Conservation (phyloP, 805 yeast genomes). For the Starmerella powellii region DNA sequence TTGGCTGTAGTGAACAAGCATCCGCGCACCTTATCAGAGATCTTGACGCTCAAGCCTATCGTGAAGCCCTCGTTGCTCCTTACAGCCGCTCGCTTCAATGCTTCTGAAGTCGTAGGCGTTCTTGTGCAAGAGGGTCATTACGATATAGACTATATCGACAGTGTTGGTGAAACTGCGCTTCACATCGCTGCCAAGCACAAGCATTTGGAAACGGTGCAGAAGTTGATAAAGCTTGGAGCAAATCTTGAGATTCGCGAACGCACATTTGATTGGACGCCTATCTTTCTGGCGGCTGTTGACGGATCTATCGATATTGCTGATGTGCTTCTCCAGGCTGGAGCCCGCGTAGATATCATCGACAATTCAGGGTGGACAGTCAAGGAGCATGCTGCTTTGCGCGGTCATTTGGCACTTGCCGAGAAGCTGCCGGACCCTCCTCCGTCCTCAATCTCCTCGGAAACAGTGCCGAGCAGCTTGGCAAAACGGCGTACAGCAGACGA, state of each 20-base stretch:
- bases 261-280: conserved; percentile 88
- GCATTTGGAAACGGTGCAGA: conserved; percentile 39
- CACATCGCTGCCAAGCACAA: conserved; percentile 66
- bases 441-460: conserved; percentile 1
- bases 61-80: conserved; percentile 34
- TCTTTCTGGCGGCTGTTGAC: conserved; percentile 80
- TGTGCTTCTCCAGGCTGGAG: conserved; percentile 42
- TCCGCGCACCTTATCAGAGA: conserved; percentile 54
- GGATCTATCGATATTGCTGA: conserved; percentile 52
- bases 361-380: conserved; percentile 94
- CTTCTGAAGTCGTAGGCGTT: conserved; percentile 42
- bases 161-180: conserved; percentile 57
- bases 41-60: conserved; percentile 34
- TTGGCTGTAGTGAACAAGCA: conserved; percentile 73
- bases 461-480: background rate
- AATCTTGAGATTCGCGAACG: conserved; percentile 62
- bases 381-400: conserved; percentile 89
- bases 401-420: conserved; percentile 62
- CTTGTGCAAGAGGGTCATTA: conserved; percentile 40
- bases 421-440: conserved; percentile 31
- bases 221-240: conserved; percentile 52
- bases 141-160: conserved; percentile 50
- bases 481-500: conserved; percentile 11
- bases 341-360: conserved; percentile 48
- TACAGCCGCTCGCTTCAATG: conserved; percentile 56